These are phyloP conservation scores for Edaphochlamys debaryana DNA, from an alignment of 139 green algal genomes.

Conservation along the genomic window DNA sequence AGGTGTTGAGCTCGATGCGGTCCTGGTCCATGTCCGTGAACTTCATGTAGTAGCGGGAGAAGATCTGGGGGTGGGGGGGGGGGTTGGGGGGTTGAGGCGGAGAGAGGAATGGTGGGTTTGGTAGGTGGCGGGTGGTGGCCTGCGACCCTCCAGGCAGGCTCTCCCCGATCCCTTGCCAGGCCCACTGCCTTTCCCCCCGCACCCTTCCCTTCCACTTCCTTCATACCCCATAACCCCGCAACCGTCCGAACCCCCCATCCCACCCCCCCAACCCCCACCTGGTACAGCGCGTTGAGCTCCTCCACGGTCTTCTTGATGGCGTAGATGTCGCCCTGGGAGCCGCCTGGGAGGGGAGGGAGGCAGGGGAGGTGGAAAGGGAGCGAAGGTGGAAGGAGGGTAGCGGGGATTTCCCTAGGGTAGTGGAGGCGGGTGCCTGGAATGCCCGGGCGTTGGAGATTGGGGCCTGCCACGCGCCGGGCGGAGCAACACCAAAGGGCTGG, in stretches of 20 bases:
- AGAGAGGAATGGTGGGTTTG: not conserved
- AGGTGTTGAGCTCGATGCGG: conserved; percentile 80
- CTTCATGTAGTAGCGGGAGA: conserved; percentile 78
- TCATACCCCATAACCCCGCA: too few species aligned
- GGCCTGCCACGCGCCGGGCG: not conserved
- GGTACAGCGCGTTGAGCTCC: conserved; percentile 76
- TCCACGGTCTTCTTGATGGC: conserved; percentile 65
- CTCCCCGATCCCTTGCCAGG: too few species aligned
- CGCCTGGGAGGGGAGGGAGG: conserved; percentile 44
- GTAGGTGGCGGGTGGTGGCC: not conserved
- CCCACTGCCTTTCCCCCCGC: too few species aligned
- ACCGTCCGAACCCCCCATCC: too few species aligned
- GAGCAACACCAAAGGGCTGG: too few species aligned
- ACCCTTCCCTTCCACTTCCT: too few species aligned
- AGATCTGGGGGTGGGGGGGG: conserved; percentile 54
- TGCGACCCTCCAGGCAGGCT: too few species aligned
- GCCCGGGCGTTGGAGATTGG: too few species aligned
- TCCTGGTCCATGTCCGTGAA: conserved; percentile 83
- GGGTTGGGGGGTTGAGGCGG: too few species aligned
- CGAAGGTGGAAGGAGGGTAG: too few species aligned
- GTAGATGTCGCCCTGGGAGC: conserved; percentile 71
- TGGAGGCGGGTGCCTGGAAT: not conserved
- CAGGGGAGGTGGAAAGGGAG: not conserved
- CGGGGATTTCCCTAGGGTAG: not conserved
- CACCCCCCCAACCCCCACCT: conserved; percentile 43